Base-by-base conservation (phyloP, 805 yeast species). In the Spathaspora hagerdaliae region DNA sequence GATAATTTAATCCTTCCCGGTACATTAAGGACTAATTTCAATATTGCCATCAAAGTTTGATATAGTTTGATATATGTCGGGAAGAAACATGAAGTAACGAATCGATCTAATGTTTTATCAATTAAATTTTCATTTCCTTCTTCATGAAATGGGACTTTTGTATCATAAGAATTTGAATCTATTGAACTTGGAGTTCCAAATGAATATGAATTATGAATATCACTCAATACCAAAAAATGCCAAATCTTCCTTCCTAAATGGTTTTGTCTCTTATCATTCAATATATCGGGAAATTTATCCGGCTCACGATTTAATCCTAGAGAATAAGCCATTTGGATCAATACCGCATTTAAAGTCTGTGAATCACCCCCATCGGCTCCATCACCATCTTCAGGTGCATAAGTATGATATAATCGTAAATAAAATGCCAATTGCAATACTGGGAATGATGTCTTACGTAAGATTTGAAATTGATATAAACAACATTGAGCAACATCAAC, bases 241-340 rank as follows among this genome's bases (percentile, higher is more conserved):
- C 87, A 83, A 5, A 81, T 69, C 52, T 79, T 81, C 54, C 87
- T 69, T 71, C 79, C 72, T 3, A 81, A 54, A 50, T 78, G 76
- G 27, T 72, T 67, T 11, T 54, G 45, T 12, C 57, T 53, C 44
- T 56, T 65, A 27, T 61, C 59, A 7, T 52, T 48, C 19, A 57
- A 52, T 4, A 57, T 45, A 26, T 55, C 58, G 0, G 53, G 46
- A 37, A 64, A 63, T 14, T 59, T 62, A 27, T 64, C 66, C 0
- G 75, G 75, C 15, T 71, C 76, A 13, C 76, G 53, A 51, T 71
- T 64, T 24, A 69, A 53, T 1, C 76, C 76, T 9, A 71, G 49
- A 1, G 64, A 52, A 43, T 61, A 62, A 1, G 76, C 73, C 72
- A 71, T 70, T 43, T 67, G 67, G 9, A 69, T 50, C 26, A 71